Base-by-base conservation (phyloP, 2,329 filamentous ascomycete genomes). In the Colletotrichum acutatum region DNA sequence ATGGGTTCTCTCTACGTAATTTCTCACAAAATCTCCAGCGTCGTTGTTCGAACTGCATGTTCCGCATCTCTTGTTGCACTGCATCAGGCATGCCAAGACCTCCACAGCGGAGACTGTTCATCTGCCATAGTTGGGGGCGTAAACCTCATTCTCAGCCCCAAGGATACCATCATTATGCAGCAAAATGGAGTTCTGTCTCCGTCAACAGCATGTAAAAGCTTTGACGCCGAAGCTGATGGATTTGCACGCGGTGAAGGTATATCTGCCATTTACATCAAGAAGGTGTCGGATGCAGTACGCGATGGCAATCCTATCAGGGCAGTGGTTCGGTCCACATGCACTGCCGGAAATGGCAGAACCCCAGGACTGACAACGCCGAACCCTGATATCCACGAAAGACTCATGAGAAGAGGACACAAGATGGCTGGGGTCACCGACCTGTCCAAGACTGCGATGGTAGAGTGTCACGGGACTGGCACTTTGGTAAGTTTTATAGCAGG, bases 221-320 rank as follows among this genome's bases (percentile, higher is more conserved):
- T 86, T 71, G 86, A 87, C 54, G 78, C 81, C 2, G 76, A 79
- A 8, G 88, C 86, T 0, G 81, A 87, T 66, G 88, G 88, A 0
- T 90, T 88, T 68, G 86, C 81, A 0, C 82, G 87, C 6, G 88
- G 85, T 2, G 88, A 90, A 73, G 88, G 84, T 5, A 76, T 85
- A 16, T 83, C 78, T 2, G 79, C 82, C 7, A 68, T 90, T 6
- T 78, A 85, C 6, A 71, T 90, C 0, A 90, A 90, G 78, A 80
- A 76, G 0, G 76, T 90, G 0, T 78, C 80, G 3, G 82, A 85
- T 56, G 88, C 88, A 0, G 71, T 90, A 5, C 78, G 79, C 3
- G 86, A 87, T 60, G 83, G 84, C 3, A 85, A 89, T 71, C 83
- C 83, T 0, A 78, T 86, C 5, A 77, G 83, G 1, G 81, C 81